Percentiles rank a stretch among this genome's conserved stretches.
Conservation (phyloP, 345 rosid species). For the Pugionium cornutum region DNA sequence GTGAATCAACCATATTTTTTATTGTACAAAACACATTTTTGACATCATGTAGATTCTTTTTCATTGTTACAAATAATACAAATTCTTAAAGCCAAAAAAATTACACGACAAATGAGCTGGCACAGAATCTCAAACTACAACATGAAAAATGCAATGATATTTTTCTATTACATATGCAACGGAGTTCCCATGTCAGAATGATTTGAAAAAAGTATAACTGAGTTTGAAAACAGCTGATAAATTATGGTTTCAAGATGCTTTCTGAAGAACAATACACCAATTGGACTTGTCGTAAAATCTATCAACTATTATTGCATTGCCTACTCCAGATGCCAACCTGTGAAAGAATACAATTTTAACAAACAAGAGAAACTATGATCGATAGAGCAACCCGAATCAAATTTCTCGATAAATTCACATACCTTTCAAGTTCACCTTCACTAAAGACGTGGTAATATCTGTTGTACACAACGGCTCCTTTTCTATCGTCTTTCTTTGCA, state of each 20-base stretch:
- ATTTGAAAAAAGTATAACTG: background rate
- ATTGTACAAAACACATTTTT: conserved; percentile 10
- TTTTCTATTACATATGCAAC: conserved; percentile 17
- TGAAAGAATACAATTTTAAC: conserved; percentile 21
- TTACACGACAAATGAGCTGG: conserved; percentile 18
- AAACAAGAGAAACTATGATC: background rate
- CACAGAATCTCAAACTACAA: conserved; percentile 23
- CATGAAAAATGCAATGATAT: conserved; percentile 5
- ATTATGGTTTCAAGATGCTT: conserved; percentile 43
- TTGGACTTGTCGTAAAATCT: conserved; percentile 90
- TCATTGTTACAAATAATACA: conserved; percentile 24
- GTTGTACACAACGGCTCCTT: conserved; percentile 88
- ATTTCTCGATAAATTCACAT: no score
- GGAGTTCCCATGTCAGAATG: conserved; percentile 16
- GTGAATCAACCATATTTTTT: background rate
- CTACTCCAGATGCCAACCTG: conserved; percentile 74
- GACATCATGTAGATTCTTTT: conserved; percentile 7
- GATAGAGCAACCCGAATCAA: no score
- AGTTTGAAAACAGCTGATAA: no score
- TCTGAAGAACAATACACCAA: conserved; percentile 88
- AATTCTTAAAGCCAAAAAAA: conserved; percentile 11
- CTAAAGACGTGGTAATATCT: conserved; percentile 93
- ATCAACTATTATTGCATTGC: conserved; percentile 65
- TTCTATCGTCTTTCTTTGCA: conserved; percentile 89
- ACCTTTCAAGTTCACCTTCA: conserved; percentile 97